Conservation (phyloP, 2,329 filamentous ascomycete species). For the Cladobotryum protrusum region DNA sequence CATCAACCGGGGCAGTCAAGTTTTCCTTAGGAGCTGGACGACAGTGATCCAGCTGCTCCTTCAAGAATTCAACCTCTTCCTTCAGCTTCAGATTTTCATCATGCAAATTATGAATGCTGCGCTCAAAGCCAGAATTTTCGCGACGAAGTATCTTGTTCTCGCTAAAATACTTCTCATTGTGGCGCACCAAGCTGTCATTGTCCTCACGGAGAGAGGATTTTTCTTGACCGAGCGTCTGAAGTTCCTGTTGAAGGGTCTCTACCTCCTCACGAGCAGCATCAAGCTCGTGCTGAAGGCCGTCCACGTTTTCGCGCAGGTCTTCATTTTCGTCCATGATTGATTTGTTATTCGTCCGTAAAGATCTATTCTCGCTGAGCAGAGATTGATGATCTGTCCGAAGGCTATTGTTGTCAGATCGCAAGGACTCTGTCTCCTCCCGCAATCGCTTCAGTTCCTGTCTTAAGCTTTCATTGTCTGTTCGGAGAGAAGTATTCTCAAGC, state of each 20-base stretch:
- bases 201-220: constrained; percentile 43
- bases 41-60: constrained; percentile 38
- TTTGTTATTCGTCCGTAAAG: constrained; percentile 37
- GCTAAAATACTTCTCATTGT: constrained; percentile 49
- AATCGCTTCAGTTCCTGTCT: constrained; percentile 30
- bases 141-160: constrained; percentile 45
- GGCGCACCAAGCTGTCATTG: constrained; percentile 46
- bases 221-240: constrained; percentile 36
- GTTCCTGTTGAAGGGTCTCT: constrained; percentile 32
- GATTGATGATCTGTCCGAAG: constrained; percentile 39
- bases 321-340: constrained; percentile 37
- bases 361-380: constrained; percentile 38
- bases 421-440: constrained; percentile 34
- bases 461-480: constrained; percentile 34
- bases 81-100: constrained; percentile 42
- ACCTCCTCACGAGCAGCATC: constrained; percentile 35
- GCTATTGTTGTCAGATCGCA: constrained; percentile 36
- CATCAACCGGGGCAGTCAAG: constrained; percentile 28
- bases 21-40: constrained; percentile 33
- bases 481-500: constrained; percentile 36
- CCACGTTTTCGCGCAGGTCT: constrained; percentile 37
- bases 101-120: constrained; percentile 39
- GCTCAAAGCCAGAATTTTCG: constrained; percentile 44
- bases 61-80: constrained; percentile 41
- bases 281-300: constrained; percentile 35